These are phyloP conservation scores for Ordospora colligata DNA, from an alignment of 371 early-diverging fungal genomes.

Conservation along the genomic window DNA sequence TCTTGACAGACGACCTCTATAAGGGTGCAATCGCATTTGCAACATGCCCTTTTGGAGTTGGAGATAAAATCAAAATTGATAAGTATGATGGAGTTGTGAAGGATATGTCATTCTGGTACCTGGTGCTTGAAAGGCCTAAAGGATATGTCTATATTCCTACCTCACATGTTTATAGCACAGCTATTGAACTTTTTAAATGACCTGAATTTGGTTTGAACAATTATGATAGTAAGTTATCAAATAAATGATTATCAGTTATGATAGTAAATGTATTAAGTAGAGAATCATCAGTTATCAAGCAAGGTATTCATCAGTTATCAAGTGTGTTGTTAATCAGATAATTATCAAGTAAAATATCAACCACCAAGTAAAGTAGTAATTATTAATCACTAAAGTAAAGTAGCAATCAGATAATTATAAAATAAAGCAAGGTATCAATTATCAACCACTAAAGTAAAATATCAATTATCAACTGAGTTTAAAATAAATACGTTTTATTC, in stretches of 20 bases:
- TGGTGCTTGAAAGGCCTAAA: slow-evolving; percentile 40
- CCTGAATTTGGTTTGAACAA: no score
- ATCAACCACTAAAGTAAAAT: neutral
- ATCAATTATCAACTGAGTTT: neutral
- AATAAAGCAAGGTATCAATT: neutral
- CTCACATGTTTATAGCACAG: slow-evolving; percentile 43
- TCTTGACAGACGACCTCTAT: slow-evolving; percentile 37
- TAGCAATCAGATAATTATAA: no score
- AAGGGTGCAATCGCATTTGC: slow-evolving; percentile 35
- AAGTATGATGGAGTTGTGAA: slow-evolving; percentile 42
- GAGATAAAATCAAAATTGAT: slow-evolving; percentile 33
- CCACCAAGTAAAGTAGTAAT: no score
- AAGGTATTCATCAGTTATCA: no score
- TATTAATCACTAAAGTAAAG: no score
- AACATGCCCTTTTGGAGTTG: slow-evolving; percentile 33
- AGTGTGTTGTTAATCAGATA: no score
- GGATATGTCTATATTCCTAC: slow-evolving; percentile 46
- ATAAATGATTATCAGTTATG: no score
- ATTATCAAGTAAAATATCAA: no score
- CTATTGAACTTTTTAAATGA: slow-evolving; percentile 36
- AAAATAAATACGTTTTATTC: slow-evolving; percentile 44
- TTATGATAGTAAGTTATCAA: no score
- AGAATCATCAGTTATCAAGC: no score
- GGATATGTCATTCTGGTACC: slow-evolving; percentile 39
- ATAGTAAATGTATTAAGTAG: no score